A percentile compares a stretch with the other conserved stretches of the same genome.
phyloP scores from a whole-genome alignment of 257 asterid genomes.

The Haberlea rhodopensis region DNA sequence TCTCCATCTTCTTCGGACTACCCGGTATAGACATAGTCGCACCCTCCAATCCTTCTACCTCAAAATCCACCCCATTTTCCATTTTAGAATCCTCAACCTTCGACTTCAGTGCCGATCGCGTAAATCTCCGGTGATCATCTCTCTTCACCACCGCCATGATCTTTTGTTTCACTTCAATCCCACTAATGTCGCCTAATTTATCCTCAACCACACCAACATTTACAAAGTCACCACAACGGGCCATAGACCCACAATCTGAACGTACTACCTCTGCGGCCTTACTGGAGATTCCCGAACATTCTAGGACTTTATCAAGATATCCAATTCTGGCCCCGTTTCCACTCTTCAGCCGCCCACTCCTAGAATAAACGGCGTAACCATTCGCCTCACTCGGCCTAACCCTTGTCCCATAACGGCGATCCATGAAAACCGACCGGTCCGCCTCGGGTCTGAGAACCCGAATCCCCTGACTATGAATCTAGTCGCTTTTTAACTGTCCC shows the following conservation, averaged over 20 bases:
- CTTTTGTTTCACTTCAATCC: slow-evolving; percentile 60
- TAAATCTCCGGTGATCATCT: slow-evolving; percentile 42
- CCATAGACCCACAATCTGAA: slow-evolving; percentile 26
- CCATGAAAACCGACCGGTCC: slow-evolving; percentile 35
- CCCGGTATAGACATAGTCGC: slow-evolving; percentile 32
- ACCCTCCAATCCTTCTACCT: slow-evolving; percentile 40
- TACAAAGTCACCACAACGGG: slow-evolving; percentile 25
- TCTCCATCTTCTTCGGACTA: slow-evolving; percentile 53
- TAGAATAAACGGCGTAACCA: slow-evolving; percentile 60
- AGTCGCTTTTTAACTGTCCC: slow-evolving; percentile 21
- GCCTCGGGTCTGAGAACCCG: slow-evolving; percentile 29
- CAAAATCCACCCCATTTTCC: slow-evolving; percentile 44
- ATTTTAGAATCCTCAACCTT: slow-evolving; percentile 34
- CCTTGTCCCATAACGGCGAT: slow-evolving; percentile 34
- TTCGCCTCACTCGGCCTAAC: slow-evolving; percentile 52
- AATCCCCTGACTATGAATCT: slow-evolving; percentile 31
- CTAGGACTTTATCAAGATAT: slow-evolving; percentile 27
- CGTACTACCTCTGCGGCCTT: slow-evolving; percentile 28
- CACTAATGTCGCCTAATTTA: slow-evolving; percentile 45
- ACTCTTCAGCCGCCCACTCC: slow-evolving; percentile 65
- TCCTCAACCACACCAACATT: slow-evolving; percentile 30
- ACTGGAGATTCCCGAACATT: slow-evolving; percentile 24
- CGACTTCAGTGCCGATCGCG: slow-evolving; percentile 48
- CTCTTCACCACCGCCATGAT: slow-evolving; percentile 24
- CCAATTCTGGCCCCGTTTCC: slow-evolving; percentile 30